A percentile compares a stretch with the other conserved stretches of the same genome.
Evolutionary conservation across 768 basidiomycete species (phyloP).

Genomic region (Cytidiella melzeri): DNA sequence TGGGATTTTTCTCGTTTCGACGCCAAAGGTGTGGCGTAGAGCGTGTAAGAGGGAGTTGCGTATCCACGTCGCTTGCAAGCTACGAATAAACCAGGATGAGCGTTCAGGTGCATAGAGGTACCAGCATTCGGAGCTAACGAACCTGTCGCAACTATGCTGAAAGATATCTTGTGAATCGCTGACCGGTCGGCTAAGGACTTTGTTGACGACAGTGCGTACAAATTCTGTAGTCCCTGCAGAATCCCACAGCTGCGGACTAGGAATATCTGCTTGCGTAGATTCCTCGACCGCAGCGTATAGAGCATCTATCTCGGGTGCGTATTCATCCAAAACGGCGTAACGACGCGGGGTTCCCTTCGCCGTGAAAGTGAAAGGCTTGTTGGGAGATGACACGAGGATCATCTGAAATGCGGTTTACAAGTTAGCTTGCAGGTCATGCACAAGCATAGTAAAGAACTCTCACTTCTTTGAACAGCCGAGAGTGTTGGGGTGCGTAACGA

Average conservation of each 20-base stretch:
- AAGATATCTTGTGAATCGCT: constrained; percentile 34
- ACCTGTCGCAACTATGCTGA: constrained; percentile 37
- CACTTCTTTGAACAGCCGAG: constrained; percentile 42
- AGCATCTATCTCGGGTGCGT: constrained; percentile 34
- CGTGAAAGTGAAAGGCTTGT: constrained; percentile 38
- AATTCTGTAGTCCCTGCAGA: constrained; percentile 20
- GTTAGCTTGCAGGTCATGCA: not conserved
- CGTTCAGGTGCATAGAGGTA: not conserved
- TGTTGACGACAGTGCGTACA: constrained; percentile 28
- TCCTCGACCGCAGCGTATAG: constrained; percentile 29
- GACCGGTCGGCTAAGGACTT: constrained; percentile 24
- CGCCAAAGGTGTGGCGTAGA: constrained; percentile 22
- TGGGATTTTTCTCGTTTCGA: constrained; percentile 18
- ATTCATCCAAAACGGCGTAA: constrained; percentile 30
- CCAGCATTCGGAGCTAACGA: not conserved
- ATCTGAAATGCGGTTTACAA: constrained; percentile 26
- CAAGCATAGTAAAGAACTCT: constrained; percentile 2
- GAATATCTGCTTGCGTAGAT: constrained; percentile 24
- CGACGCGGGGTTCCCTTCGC: constrained; percentile 36
- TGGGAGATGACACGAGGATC: constrained; percentile 33
- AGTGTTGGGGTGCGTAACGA: constrained; percentile 36
- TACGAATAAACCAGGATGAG: constrained; percentile 12
- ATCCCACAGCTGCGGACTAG: constrained; percentile 23
- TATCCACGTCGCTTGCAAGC: constrained; percentile 36
- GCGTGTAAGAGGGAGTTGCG: constrained; percentile 33